Evolutionary conservation across 2,329 filamentous ascomycete species (phyloP).

Genomic region (Aspergillus hiratsukae): DNA sequence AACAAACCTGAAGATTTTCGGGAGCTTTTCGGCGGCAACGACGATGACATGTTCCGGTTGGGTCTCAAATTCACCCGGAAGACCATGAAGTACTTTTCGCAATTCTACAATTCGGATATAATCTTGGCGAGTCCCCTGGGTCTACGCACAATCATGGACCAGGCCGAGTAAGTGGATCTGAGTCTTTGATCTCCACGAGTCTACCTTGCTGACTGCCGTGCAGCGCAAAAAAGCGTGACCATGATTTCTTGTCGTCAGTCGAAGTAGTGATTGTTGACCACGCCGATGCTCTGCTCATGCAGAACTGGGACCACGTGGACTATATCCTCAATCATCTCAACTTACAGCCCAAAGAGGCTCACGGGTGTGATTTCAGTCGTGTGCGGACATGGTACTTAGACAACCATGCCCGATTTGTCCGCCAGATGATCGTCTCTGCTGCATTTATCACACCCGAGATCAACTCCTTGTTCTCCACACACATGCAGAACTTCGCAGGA

Average conservation of each 20-base stretch:
- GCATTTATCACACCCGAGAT: slow-evolving; percentile 86
- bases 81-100: slow-evolving; percentile 88
- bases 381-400: slow-evolving; percentile 93
- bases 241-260: slow-evolving; percentile 89
- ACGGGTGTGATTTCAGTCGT: slow-evolving; percentile 89
- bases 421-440: slow-evolving; percentile 79
- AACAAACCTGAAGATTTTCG: slow-evolving; percentile 82
- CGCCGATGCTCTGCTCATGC: slow-evolving; percentile 89
- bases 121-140: slow-evolving; percentile 88
- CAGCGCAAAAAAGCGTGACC: slow-evolving; percentile 64
- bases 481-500: slow-evolving; percentile 77
- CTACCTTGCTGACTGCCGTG: slow-evolving; percentile 1
- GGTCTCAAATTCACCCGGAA: slow-evolving; percentile 97
- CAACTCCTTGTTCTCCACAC: slow-evolving; percentile 68
- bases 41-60: slow-evolving; percentile 94
- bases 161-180: slow-evolving; percentile 54
- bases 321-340: slow-evolving; percentile 91
- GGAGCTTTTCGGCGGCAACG: slow-evolving; percentile 87
- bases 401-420: slow-evolving; percentile 70
- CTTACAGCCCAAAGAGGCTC: slow-evolving; percentile 78
- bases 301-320: slow-evolving; percentile 96
- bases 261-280: slow-evolving; percentile 89
- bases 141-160: slow-evolving; percentile 83
- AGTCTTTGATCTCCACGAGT: slow-evolving; percentile 10
- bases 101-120: slow-evolving; percentile 95